Evolutionary conservation across 1,284 basidiomycete genomes (phyloP).

Genomic region (Irpex sp.): DNA sequence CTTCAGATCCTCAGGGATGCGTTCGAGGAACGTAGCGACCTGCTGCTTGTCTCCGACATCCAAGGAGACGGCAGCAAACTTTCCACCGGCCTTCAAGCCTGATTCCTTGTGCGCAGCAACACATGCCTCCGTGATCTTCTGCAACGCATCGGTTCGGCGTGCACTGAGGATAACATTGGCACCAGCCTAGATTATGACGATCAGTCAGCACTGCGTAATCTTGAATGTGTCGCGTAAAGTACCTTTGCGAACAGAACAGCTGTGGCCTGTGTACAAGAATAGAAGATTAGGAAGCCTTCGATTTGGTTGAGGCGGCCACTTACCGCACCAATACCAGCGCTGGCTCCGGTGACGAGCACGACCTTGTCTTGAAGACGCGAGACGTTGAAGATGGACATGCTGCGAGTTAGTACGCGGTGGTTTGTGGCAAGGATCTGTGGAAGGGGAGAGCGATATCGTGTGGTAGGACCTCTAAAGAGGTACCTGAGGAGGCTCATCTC

Average conservation of each 20-base stretch:
- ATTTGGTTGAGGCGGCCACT: slow-evolving; percentile 20
- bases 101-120: slow-evolving; percentile 67
- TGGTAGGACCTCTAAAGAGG: slow-evolving; percentile 3
- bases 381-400: slow-evolving; percentile 77
- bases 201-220: background rate
- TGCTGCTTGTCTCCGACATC: slow-evolving; percentile 76
- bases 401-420: slow-evolving; percentile 17
- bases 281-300: background rate
- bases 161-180: slow-evolving; percentile 77
- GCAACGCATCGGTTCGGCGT: slow-evolving; percentile 62
- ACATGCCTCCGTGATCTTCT: slow-evolving; percentile 64
- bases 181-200: slow-evolving; percentile 49
- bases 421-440: slow-evolving; percentile 8
- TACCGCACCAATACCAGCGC: slow-evolving; percentile 80
- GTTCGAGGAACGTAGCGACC: slow-evolving; percentile 62
- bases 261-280: slow-evolving; percentile 54
- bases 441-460: background rate
- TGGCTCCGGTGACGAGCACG: slow-evolving; percentile 84
- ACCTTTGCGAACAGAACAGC: slow-evolving; percentile 85
- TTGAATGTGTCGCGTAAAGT: background rate
- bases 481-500: background rate
- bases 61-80: slow-evolving; percentile 61
- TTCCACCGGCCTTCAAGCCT: slow-evolving; percentile 68
- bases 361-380: slow-evolving; percentile 79
- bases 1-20: slow-evolving; percentile 64